phyloP scores from a whole-genome alignment of 805 yeast genomes.

The Ascoidea tarda region DNA sequence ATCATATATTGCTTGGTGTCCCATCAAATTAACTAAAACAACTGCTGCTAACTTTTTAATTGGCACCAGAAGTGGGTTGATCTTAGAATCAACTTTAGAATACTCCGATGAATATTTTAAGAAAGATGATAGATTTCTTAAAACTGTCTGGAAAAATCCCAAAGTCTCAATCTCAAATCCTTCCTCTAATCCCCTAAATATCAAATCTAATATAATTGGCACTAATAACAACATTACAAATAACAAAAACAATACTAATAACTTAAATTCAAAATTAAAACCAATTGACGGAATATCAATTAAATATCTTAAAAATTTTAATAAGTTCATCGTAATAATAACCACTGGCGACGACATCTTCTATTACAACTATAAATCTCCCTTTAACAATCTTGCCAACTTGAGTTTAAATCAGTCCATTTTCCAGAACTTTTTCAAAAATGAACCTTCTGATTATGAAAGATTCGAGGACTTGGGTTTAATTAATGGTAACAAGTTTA shows the following conservation, averaged over 20 bases:
- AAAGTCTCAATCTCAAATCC: conserved; percentile 5
- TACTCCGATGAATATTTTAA: conserved; percentile 27
- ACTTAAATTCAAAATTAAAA: background rate
- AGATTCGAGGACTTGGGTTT: conserved; percentile 22
- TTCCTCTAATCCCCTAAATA: background rate
- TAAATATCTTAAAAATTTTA: conserved; percentile 3
- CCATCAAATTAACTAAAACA: conserved; percentile 15
- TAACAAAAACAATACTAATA: conserved; percentile 3
- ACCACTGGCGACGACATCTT: conserved; percentile 19
- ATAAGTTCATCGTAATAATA: conserved; percentile 10
- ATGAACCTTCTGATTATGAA: conserved; percentile 21
- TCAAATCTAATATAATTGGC: background rate
- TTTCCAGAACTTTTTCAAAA: conserved; percentile 11
- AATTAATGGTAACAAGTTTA: conserved; percentile 19
- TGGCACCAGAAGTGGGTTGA: conserved; percentile 32
- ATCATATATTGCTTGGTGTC: conserved; percentile 25
- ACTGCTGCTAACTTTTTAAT: conserved; percentile 33
- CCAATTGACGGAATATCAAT: conserved; percentile 17
- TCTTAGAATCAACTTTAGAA: conserved; percentile 34
- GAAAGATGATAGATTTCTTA: conserved; percentile 24
- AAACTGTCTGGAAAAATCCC: conserved; percentile 25
- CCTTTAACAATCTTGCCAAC: conserved; percentile 6
- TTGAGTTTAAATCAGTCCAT: conserved; percentile 13
- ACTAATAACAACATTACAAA: background rate
- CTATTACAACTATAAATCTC: conserved; percentile 13